Evolutionary conservation across 2,329 filamentous ascomycete species (phyloP), one percentile per base, ranked within the genome.

Genomic region (Dactylellina drechsleri): DNA sequence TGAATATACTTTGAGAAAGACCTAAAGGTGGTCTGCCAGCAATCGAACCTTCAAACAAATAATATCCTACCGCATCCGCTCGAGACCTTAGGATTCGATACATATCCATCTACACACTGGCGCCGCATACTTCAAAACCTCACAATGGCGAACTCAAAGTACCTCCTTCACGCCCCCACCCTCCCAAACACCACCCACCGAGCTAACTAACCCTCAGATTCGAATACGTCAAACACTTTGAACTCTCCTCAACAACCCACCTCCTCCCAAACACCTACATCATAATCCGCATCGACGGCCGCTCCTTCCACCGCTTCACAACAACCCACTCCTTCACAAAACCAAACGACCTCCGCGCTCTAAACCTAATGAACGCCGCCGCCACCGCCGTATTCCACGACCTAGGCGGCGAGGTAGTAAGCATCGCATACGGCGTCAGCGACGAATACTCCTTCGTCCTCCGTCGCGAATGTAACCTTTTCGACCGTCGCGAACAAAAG

Each of bases 401-500:
- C 59, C 83, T 98, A 23, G 89, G 92, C 2, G 94, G 98, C 79
- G 88, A 97, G 77, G 53, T 66, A 2, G 31, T 76, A 12, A 88
- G 90, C 5, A 87, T 98, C 76, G 93, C 91, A 0, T 99, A 98
- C 79, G 95, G 95, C 0, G 89, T 97, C 78, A 97, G 93, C 82
- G 95, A 99, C 80, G 95, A 99, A 81, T 98, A 91, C 82, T 95
- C 92, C 82, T 97, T 97, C 79, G 89, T 97, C 47, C 92, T 97
- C 77, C 91, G 96, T 81, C 94, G 93, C 80, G 87, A 87, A 40
- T 92, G 89, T 79, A 86, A 86, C 52, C 84, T 99, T 4, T 99
- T 98, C 79, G 93, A 98, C 79, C 87, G 95, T 70, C 87, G 95
- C 77, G 87, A 88, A 60, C 92, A 91, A 88, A 99, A 99, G 83